These are phyloP conservation scores for Syncephalis fuscata DNA, from an alignment of 371 early-diverging fungal genomes.

Conservation along the genomic window DNA sequence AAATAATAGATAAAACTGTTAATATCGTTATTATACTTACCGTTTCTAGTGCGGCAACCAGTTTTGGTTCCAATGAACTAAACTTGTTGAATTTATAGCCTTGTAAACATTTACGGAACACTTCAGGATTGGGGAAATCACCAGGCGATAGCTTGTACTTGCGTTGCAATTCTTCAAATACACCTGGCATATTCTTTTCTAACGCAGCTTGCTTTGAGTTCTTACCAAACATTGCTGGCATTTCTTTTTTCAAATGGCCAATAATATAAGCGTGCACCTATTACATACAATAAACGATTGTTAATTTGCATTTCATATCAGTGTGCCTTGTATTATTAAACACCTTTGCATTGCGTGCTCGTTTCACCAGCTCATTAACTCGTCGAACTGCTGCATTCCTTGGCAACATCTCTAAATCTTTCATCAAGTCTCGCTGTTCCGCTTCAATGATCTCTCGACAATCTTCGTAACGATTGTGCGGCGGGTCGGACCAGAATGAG, in stretches of 20 bases:
- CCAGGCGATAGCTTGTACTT: constrained; percentile 46
- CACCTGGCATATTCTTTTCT: constrained; percentile 44
- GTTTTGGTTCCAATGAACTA: constrained; percentile 20
- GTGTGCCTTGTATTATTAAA: constrained; percentile 2
- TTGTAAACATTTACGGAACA: constrained; percentile 35
- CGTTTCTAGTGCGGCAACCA: background rate
- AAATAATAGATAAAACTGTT: too few species aligned
- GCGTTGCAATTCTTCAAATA: constrained; percentile 56
- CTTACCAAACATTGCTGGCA: constrained; percentile 78
- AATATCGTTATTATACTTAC: too few species aligned
- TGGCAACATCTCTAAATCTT: constrained; percentile 56
- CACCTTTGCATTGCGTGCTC: constrained; percentile 61
- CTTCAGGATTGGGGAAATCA: constrained; percentile 53
- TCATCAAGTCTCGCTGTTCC: constrained; percentile 62
- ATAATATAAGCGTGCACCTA: constrained; percentile 72
- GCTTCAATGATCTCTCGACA: constrained; percentile 44
- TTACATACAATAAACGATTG: too few species aligned
- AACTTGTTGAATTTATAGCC: constrained; percentile 59
- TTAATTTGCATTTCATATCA: background rate
- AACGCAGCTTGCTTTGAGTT: constrained; percentile 52
- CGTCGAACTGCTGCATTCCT: constrained; percentile 76
- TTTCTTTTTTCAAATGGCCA: constrained; percentile 60
- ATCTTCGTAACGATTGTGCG: constrained; percentile 55
- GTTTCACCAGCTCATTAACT: constrained; percentile 81
- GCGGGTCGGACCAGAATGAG: constrained; percentile 64